Conservation (phyloP, 2,329 filamentous ascomycete genomes). For the Sarocladium kiliense region DNA sequence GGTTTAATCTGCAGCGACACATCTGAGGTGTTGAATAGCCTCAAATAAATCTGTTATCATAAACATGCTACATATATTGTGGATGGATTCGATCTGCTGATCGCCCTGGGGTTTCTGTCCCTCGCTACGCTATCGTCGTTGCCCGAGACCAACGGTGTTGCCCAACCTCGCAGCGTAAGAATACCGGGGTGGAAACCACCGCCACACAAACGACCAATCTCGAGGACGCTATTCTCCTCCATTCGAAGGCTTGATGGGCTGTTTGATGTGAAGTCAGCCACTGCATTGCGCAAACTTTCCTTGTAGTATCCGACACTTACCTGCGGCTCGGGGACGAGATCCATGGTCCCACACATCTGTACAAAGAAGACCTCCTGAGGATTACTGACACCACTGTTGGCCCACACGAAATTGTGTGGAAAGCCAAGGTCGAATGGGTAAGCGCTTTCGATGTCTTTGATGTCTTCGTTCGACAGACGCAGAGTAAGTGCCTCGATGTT, state of each 20-base stretch:
- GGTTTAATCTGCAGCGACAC: no score
- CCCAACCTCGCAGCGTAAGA: background rate
- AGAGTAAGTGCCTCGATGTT: constrained; percentile 66
- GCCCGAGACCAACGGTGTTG: background rate
- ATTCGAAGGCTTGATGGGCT: constrained; percentile 37
- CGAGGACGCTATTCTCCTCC: constrained; percentile 36
- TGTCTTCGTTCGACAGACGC: constrained; percentile 54
- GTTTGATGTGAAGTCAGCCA: constrained; percentile 11
- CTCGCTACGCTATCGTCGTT: background rate
- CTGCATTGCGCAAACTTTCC: no score
- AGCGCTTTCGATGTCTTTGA: constrained; percentile 60
- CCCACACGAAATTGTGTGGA: constrained; percentile 55
- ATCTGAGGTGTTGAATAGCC: no score
- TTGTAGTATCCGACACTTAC: constrained; percentile 18
- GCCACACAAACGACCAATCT: constrained; percentile 24
- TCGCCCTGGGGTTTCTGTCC: no score
- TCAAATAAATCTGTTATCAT: no score
- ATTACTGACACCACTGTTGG: constrained; percentile 28
- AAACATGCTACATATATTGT: no score
- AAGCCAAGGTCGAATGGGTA: constrained; percentile 62
- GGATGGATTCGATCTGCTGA: no score
- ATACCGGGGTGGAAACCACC: constrained; percentile 22
- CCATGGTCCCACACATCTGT: constrained; percentile 41
- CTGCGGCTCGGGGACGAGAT: constrained; percentile 41
- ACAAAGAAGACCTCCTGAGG: constrained; percentile 38